These are phyloP conservation scores for Fagus crenata DNA, from an alignment of 306 rosid genomes.

Conservation along the genomic window DNA sequence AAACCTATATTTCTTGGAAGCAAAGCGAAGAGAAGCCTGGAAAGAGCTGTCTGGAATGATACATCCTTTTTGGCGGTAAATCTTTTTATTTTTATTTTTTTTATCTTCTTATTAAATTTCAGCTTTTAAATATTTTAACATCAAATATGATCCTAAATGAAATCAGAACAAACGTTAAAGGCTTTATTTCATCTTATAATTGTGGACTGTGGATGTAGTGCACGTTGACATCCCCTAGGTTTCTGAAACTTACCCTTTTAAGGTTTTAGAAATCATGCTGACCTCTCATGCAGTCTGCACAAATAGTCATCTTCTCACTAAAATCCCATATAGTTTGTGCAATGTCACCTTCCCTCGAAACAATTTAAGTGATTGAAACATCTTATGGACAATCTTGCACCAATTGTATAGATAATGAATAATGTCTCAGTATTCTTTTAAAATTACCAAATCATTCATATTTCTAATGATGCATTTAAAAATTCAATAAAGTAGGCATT, in stretches of 20 bases:
- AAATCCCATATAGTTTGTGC: too few species aligned
- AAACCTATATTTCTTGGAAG: conserved; percentile 96
- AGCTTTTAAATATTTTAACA: not conserved
- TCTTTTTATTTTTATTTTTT: not conserved
- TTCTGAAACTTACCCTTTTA: not conserved
- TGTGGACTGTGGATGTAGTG: not conserved
- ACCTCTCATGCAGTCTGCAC: not conserved
- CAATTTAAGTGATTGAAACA: not conserved
- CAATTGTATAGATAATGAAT: too few species aligned
- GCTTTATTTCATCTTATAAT: not conserved
- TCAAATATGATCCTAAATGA: not conserved
- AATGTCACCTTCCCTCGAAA: not conserved
- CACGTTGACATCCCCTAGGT: not conserved
- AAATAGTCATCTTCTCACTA: too few species aligned
- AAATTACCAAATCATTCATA: not conserved
- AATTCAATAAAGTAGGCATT: not conserved
- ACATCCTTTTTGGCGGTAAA: conserved; percentile 88
- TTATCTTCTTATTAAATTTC: not conserved
- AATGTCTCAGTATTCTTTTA: not conserved
- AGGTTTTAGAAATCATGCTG: not conserved
- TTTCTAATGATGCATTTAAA: not conserved
- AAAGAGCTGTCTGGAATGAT: conserved; percentile 96
- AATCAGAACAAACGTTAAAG: not conserved
- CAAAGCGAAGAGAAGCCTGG: conserved; percentile 87
- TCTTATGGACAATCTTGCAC: not conserved